A percentile compares a stretch with the other conserved stretches of the same genome.
Evolutionary conservation across 2,329 filamentous ascomycete genomes (phyloP).

Genomic region (Fusarium phyllophilum): DNA sequence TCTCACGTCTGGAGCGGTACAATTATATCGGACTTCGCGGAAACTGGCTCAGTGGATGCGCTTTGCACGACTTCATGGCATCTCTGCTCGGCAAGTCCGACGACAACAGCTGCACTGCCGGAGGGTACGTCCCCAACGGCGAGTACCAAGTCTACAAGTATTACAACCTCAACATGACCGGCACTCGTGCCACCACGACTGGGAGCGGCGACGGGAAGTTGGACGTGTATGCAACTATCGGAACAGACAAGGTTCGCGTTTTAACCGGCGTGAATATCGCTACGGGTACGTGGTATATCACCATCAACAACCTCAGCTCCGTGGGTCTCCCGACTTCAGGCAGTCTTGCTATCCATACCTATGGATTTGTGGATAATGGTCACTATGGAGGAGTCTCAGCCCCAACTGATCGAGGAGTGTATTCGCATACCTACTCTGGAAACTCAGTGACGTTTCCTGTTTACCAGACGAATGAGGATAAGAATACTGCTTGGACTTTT

Average conservation of each 20-base stretch:
- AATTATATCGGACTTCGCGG: background rate
- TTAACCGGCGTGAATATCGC: background rate
- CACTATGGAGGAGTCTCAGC: background rate
- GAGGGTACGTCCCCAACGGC: background rate
- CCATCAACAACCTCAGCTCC: background rate
- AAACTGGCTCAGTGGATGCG: background rate
- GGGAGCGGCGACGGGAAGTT: background rate
- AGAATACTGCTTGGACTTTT: background rate
- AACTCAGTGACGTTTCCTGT: background rate
- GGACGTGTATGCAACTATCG: background rate
- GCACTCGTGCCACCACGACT: background rate
- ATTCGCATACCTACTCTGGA: background rate
- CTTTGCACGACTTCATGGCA: background rate
- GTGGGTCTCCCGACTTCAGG: background rate
- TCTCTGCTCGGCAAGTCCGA: background rate
- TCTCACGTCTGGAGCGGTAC: slow-evolving; percentile 3
- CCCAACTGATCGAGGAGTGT: background rate
- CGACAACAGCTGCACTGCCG: background rate
- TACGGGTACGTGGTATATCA: background rate
- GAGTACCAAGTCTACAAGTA: slow-evolving; percentile 3
- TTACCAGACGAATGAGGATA: background rate
- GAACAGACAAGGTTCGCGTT: background rate
- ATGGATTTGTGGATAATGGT: background rate
- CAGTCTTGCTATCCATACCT: background rate
- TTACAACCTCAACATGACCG: background rate